Evolutionary conservation across 2,329 filamentous ascomycete species (phyloP), one percentile per base, ranked within the genome.

Genomic region (Zasmidium cellare): DNA sequence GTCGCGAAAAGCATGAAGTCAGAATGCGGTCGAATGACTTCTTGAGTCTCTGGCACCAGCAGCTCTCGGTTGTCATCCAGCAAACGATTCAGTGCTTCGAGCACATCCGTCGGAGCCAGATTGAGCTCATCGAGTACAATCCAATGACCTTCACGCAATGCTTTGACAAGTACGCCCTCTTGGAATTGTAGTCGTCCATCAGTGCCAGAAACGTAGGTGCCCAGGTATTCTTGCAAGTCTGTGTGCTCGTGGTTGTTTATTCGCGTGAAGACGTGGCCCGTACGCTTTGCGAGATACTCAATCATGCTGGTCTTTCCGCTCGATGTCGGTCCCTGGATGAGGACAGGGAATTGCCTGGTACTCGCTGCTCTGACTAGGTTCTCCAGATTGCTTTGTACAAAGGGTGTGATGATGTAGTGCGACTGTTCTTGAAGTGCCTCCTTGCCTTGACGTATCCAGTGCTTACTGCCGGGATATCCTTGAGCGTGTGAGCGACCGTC

Each of bases 161-260:
- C 94, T 72, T 94, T 90, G 0, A 99, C 93, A 6, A 99, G 81
- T 3, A 97, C 82, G 53, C 94, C 94, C 75, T 99, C 96, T 72
- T 96, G 92, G 68, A 97, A 99, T 11, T 82, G 84, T 45, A 99
- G 80, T 60, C 89, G 90, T 3, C 96, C 96, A 70, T 96, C 89
- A 0, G 86, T 77, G 22, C 88, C 90, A 1, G 94, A 97, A 1
- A 96, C 81, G 66, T 99, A 99, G 0, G 92, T 96, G 18, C 94
- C 94, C 5, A 99, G 79, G 69, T 99, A 99, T 72, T 99, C 96
- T 74, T 99, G 94, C 38, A 99, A 79, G 73, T 99, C 94, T 0
- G 94, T 99, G 70, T 99, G 94, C 71, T 99, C 96, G 75, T 99
- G 94, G 67, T 99, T 99, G 77, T 99, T 99, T 80, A 99, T 99